Base-by-base conservation (phyloP, 352 stramenopile genomes). In the Phytophthora sojae region DNA sequence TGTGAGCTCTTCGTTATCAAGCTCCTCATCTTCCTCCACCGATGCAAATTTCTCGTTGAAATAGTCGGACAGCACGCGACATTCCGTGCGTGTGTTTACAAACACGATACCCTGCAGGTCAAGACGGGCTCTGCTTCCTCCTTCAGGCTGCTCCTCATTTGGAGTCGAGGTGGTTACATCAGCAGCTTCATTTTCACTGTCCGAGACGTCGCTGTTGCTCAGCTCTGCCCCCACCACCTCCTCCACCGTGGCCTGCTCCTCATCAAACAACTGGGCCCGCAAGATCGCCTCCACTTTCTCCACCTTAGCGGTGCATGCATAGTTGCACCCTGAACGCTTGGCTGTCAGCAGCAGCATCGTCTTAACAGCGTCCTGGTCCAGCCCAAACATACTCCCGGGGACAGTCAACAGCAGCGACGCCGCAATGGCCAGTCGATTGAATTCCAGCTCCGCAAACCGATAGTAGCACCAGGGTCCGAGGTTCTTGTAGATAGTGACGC, bases 101-200 rank as follows among this genome's bases (percentile, higher is more conserved):
- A 96, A 96, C 45, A 97, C 71, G 32, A 97, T 95, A 19, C 88
- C 89, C 47, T 93, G 83, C n/a, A 91, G 63, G 61, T 64, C 59
- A 51, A 77, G 61, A 21, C 55, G 55, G 25, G 29, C 26, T 15
- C 35, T 0, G 2, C 63, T 69, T 15, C 4, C 56, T 8, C 25
- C 32, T 54, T 50, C n/a, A 2, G 1, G 12, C n/a, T 75, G n/a
- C 26, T 65, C 50, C 14, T 47, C 39, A n/a, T 19, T 15, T 7
- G 14, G 6, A 19, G 12, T 19, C 4, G 39, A 47, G 39, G 39
- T 19, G 39, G 11, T 6, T 14, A n/a, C 57, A 15, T 66, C 54
- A 39, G 21, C 37, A 58, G 15, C 52, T 57, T 82, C 64, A 9
- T 76, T 79, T 17, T 89, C 74, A 44, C 64, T 76, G 29, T 83